Evolutionary conservation across 352 stramenopile genomes (phyloP).

Genomic region (Pelagophyceae sp.): DNA sequence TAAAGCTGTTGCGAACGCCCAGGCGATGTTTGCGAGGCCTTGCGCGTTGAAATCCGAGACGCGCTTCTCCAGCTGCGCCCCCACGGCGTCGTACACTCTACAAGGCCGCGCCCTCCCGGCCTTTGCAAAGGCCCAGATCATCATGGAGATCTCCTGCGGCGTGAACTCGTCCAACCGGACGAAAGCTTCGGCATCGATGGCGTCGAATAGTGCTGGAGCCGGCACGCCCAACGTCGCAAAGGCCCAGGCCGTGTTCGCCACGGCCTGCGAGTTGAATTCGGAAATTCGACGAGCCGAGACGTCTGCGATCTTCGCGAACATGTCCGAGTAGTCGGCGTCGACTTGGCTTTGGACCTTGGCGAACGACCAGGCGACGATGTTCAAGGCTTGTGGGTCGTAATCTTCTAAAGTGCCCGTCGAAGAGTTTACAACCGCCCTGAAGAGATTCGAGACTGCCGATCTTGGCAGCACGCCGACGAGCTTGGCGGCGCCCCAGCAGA

Average conservation of each 20-base stretch:
- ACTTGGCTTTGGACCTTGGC: neutral
- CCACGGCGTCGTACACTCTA: neutral
- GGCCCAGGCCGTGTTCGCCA: neutral
- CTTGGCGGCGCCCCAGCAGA: neutral
- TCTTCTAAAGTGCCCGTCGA: neutral
- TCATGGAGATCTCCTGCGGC: neutral
- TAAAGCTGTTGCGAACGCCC: neutral
- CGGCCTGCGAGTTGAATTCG: neutral
- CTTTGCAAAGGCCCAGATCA: neutral
- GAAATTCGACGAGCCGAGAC: neutral
- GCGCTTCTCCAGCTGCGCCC: neutral
- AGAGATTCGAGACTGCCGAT: neutral
- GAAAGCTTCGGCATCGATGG: neutral
- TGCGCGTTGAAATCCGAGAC: neutral
- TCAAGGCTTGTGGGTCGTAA: neutral
- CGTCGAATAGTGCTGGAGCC: neutral
- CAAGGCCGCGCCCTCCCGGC: neutral
- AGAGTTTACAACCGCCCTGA: neutral
- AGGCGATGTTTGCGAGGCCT: neutral
- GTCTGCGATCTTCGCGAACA: neutral
- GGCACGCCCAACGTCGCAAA: neutral
- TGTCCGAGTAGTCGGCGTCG: neutral
- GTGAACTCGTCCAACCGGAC: neutral
- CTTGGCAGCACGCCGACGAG: neutral
- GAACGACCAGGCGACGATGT: neutral